Percentiles rank a stretch among this genome's conserved stretches.
Conservation (phyloP, 1,284 basidiomycete species). For the Phlebopus sp. region DNA sequence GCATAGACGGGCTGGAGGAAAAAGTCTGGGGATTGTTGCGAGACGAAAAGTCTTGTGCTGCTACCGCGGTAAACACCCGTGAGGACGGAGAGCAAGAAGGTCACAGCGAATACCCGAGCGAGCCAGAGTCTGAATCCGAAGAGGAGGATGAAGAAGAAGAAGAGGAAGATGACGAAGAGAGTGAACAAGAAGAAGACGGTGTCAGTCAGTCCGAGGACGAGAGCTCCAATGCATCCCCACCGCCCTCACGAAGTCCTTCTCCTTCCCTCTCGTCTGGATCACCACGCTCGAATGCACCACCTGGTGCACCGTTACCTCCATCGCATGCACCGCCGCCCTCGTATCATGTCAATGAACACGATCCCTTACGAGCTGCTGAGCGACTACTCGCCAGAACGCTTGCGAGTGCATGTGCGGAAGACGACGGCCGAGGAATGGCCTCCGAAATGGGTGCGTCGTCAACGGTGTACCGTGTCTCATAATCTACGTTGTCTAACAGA, state of each 20-base stretch:
- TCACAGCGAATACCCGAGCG: not conserved
- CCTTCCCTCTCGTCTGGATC: conserved; percentile 15
- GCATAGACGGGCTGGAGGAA: conserved; percentile 59
- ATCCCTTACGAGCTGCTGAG: conserved; percentile 50
- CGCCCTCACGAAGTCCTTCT: conserved; percentile 26
- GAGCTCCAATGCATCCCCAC: conserved; percentile 4
- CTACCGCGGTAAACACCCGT: not conserved
- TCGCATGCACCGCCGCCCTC: conserved; percentile 5
- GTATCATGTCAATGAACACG: conserved; percentile 44
- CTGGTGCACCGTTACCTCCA: not conserved
- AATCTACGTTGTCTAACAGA: conserved; percentile 1
- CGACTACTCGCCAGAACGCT: conserved; percentile 60
- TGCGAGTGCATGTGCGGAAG: conserved; percentile 53
- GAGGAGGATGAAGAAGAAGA: conserved; percentile 22
- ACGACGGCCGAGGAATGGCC: conserved; percentile 50
- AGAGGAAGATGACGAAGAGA: conserved; percentile 15
- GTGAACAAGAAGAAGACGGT: conserved; percentile 22
- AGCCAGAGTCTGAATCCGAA: conserved; percentile 17
- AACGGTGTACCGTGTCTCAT: not conserved
- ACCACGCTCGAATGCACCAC: conserved; percentile 6
- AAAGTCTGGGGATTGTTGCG: conserved; percentile 50
- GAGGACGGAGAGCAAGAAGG: conserved; percentile 16
- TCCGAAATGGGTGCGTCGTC: conserved; percentile 54
- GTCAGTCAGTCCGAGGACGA: conserved; percentile 18
- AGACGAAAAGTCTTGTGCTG: conserved; percentile 22